Evolutionary conservation across 2,329 filamentous ascomycete species (phyloP).

Genomic region (Tolypocladium tropicale): DNA sequence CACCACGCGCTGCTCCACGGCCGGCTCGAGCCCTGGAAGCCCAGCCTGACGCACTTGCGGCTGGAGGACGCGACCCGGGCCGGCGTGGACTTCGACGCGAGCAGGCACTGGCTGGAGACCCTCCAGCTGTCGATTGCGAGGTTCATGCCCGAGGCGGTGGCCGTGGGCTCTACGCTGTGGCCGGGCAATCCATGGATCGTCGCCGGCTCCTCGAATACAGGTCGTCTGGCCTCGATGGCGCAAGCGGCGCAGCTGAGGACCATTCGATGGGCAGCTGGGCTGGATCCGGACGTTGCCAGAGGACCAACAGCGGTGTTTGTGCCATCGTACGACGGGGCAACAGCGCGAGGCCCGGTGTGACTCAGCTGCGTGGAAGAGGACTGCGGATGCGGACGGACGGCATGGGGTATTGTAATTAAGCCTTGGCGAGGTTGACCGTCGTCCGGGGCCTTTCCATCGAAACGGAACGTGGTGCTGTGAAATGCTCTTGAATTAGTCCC

Average conservation of each 20-base stretch:
- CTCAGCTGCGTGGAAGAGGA: too few relatives aligned
- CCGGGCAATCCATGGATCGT: not conserved
- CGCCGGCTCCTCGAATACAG: not conserved
- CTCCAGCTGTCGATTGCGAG: not conserved
- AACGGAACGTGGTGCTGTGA: too few relatives aligned
- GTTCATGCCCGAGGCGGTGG: not conserved
- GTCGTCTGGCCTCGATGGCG: not conserved
- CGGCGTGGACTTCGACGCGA: not conserved
- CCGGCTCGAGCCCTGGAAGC: not conserved
- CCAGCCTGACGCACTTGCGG: not conserved
- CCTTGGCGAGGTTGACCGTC: too few relatives aligned
- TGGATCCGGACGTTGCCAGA: not conserved
- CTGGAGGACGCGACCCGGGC: not conserved
- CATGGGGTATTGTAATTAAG: too few relatives aligned
- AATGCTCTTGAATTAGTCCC: too few relatives aligned
- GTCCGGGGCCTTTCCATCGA: too few relatives aligned
- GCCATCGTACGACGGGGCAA: not conserved
- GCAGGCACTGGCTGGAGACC: not conserved
- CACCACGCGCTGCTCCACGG: not conserved
- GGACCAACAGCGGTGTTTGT: not conserved
- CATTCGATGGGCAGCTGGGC: not conserved
- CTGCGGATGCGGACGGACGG: too few relatives aligned
- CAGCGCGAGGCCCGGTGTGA: too few relatives aligned
- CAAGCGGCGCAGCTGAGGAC: not conserved
- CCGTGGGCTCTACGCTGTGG: not conserved